Percentiles rank a stretch among this genome's conserved stretches.
Conservation (phyloP, 2,329 filamentous ascomycete genomes). For the Verticillium nonalfalfae region DNA sequence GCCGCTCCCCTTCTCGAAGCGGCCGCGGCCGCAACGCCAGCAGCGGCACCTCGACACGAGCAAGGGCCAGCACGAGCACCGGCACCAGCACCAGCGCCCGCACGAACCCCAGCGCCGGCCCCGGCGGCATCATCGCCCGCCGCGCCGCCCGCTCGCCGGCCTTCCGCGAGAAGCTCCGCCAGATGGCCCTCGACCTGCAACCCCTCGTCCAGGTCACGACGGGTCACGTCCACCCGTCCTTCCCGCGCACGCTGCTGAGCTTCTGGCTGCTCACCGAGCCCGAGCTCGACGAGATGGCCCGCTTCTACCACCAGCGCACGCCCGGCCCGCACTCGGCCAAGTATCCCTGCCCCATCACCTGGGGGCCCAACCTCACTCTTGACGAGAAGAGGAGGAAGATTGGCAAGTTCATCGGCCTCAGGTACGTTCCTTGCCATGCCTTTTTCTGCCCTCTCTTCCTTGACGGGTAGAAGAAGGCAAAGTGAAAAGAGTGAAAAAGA, state of each 20-base stretch:
- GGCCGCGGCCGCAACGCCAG: background rate
- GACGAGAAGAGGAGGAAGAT: conserved; percentile 68
- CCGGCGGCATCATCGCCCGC: conserved; percentile 22
- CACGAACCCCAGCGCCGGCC: background rate
- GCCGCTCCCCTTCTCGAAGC: background rate
- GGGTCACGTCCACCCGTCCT: conserved; percentile 57
- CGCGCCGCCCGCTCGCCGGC: conserved; percentile 35
- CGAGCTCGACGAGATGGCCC: conserved; percentile 63
- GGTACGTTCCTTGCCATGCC: conserved; percentile 39
- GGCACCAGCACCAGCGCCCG: background rate
- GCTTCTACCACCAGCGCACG: conserved; percentile 67
- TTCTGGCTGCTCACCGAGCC: conserved; percentile 69
- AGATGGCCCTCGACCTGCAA: conserved; percentile 59
- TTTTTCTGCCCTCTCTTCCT: conserved; percentile 10
- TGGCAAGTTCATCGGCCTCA: conserved; percentile 67
- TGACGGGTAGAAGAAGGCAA: too few relatives aligned
- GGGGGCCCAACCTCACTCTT: conserved; percentile 45
- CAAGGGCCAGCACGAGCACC: background rate
- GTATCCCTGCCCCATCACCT: conserved; percentile 65
- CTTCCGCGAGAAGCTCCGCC: conserved; percentile 54
- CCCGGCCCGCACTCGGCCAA: conserved; percentile 45
- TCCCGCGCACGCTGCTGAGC: conserved; percentile 60
- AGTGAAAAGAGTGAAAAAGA: background rate
- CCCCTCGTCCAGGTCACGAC: conserved; percentile 60
- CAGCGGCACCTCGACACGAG: background rate